These are phyloP conservation scores for Nepenthes gracilis DNA, from an alignment of 148 eudicot species.

Conservation along the genomic window DNA sequence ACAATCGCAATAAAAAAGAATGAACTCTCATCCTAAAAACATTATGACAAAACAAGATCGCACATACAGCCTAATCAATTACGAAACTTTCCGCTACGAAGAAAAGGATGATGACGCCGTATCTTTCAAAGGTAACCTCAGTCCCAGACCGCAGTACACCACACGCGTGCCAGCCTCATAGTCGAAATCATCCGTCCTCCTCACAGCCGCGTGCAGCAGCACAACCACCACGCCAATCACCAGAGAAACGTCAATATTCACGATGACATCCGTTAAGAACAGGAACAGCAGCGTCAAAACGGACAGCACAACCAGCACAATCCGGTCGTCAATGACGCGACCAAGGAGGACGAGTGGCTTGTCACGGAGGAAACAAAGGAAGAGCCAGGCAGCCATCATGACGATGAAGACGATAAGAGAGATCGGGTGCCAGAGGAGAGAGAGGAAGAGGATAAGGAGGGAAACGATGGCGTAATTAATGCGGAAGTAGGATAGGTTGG, in stretches of 20 bases:
- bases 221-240: constrained; percentile 28
- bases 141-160: not conserved
- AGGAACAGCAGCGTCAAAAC: constrained; percentile 31
- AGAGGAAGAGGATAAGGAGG: constrained; percentile 26
- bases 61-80: not conserved
- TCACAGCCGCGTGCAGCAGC: constrained; percentile 30
- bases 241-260: constrained; percentile 21
- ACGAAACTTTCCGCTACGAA: not conserved
- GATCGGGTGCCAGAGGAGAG: constrained; percentile 44
- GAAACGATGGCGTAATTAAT: constrained; percentile 39
- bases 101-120: constrained; percentile 5
- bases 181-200: constrained; percentile 32
- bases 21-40: too few relatives aligned
- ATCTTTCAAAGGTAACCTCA: constrained; percentile 3
- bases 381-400: constrained; percentile 40
- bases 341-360: constrained; percentile 27
- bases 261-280: constrained; percentile 24
- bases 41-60: too few relatives aligned
- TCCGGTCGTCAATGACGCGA: constrained; percentile 20
- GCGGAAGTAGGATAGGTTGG: constrained; percentile 34
- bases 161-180: constrained; percentile 18
- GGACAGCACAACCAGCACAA: constrained; percentile 26
- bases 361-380: constrained; percentile 47
- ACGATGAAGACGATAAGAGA: constrained; percentile 40
- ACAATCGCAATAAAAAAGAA: too few relatives aligned